Conservation (phyloP, 1,139 yeast genomes). For the Suhomyces kunorum region DNA sequence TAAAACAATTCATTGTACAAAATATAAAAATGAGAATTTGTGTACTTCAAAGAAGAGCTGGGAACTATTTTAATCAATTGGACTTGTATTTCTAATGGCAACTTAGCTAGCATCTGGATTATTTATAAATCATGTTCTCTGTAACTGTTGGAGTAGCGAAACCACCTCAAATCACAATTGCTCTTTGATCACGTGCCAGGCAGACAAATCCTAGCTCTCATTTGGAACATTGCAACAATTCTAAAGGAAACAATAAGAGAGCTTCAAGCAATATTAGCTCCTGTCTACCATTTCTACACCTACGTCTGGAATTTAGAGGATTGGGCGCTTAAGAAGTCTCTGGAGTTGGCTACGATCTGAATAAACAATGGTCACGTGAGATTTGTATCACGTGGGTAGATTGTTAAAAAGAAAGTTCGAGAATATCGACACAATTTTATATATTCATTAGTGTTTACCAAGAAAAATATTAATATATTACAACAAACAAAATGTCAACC, state of each 20-base stretch:
- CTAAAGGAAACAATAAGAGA: too few species aligned
- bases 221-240: not conserved
- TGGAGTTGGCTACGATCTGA: too few species aligned
- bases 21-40: conserved; percentile 45
- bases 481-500: conserved; percentile 12
- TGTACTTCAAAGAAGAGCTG: conserved; percentile 38
- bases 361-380: too few species aligned
- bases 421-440: conserved; percentile 5
- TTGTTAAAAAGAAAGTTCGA: conserved; percentile 13
- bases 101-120: conserved; percentile 13
- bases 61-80: conserved; percentile 46
- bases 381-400: conserved; percentile 1
- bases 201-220: too few species aligned
- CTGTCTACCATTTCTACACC: too few species aligned
- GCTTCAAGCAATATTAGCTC: too few species aligned
- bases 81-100: conserved; percentile 56
- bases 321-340: too few species aligned
- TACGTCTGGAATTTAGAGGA: too few species aligned
- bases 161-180: too few species aligned
- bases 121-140: not conserved
- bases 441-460: not conserved
- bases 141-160: not conserved
- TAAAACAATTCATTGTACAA: conserved; percentile 53
- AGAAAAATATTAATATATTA: not conserved
- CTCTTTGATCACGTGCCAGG: not conserved